Base-by-base conservation (phyloP, 164 flowering plant species). In the Chloranthus sessilifolius region DNA sequence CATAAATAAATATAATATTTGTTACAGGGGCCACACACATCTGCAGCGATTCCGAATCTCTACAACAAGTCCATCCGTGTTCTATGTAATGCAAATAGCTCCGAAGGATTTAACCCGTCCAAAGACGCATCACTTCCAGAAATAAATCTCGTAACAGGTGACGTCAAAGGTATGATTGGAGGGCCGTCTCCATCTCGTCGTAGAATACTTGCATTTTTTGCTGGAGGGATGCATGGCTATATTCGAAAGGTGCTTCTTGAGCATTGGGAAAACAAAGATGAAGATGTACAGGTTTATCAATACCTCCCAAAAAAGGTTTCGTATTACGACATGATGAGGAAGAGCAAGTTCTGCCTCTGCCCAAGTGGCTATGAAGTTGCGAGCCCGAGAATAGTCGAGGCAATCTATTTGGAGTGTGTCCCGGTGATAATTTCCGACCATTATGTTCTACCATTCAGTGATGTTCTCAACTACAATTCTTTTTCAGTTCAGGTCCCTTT, bases 101-200 rank as follows among this genome's bases (percentile, higher is more conserved):
- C 60, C 7, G 64, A 26, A 25, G 71, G 74, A 23, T 73, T 69
- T 50, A 39, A 42, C 42, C 56, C 68, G 0, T 58, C 68, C n/a
- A 69, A 59, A 40, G 77, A 73, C 17, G 71, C 60, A 1, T 59
- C 74, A 6, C 66, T 73, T 28, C 74, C 77, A 30, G 71, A 73
- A 51, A 69, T 67, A 42, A 52, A 62, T 42, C 50, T 73, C 45
- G 23, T 1, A 16, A 27, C 35, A 9, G 49, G 58, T 0, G 23
- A 16, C n/a, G 17, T 31, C 5, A 17, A 31, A 23, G 38, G 28
- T 5, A 17, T 60, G 24, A 37, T 64, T 26, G 77, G 74, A 1
- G 74, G 74, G 15, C 68, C 57, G 17, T 45, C 55, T 24, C 59
- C 74, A 4, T 60, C 66, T 1, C 11, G 38, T 24, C 67, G 74